These are phyloP conservation scores for Acanthamoeba lenticulata DNA, from an alignment of 208 protist genomes.

Conservation along the genomic window DNA sequence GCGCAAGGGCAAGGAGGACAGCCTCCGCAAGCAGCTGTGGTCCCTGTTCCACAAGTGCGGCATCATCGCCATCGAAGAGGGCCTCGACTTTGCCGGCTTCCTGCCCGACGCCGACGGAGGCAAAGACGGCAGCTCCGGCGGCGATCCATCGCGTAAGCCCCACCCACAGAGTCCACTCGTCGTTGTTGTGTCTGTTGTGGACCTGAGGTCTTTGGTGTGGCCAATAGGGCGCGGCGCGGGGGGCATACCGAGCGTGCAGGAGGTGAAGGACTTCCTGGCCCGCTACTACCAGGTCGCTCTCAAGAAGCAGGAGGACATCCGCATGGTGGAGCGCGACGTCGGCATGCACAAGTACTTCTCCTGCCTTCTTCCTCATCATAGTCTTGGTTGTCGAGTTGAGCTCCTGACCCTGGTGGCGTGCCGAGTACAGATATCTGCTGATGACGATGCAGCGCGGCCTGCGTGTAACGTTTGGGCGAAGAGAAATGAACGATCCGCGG, in stretches of 20 bases:
- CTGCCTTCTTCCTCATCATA: too few species aligned
- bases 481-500: not conserved
- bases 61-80: not conserved
- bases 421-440: not conserved
- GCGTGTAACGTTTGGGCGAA: not conserved
- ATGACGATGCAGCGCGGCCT: constrained; percentile 34
- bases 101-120: not conserved
- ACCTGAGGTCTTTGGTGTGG: not conserved
- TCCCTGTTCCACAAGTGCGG: constrained; percentile 13
- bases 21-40: not conserved
- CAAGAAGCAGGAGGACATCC: constrained; percentile 42
- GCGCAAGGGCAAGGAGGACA: not conserved
- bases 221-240: not conserved
- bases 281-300: not conserved
- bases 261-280: constrained; percentile 17
- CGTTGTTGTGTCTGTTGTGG: not conserved
- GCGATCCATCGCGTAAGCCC: not conserved
- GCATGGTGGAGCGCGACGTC: not conserved
- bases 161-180: not conserved
- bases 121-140: not conserved
- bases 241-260: not conserved
- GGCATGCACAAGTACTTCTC: constrained; percentile 4
- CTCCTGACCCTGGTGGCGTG: too few species aligned
- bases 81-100: not conserved
- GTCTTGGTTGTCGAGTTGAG: too few species aligned